Percentiles rank a stretch among this genome's conserved stretches.
phyloP scores from a whole-genome alignment of 257 asterid species.

The Solanum chmielewskii region DNA sequence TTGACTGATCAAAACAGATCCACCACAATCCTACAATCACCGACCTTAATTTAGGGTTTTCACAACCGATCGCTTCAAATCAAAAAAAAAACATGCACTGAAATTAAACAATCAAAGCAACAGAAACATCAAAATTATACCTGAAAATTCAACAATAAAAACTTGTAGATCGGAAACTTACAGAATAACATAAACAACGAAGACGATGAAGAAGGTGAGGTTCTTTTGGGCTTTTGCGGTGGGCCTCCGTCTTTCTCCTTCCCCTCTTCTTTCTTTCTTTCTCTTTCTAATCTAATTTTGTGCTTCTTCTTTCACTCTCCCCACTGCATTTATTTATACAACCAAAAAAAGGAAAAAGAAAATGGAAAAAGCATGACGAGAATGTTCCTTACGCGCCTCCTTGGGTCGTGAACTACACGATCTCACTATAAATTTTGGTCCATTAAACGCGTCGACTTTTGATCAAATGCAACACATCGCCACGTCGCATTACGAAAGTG shows the following conservation, averaged over 20 bases:
- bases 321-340: background rate
- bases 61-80: background rate
- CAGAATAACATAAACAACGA: background rate
- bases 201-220: background rate
- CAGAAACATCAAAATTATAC: background rate
- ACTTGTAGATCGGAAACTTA: background rate
- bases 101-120: background rate
- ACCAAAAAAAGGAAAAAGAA: background rate
- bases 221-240: background rate
- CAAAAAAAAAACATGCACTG: background rate
- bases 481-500: background rate
- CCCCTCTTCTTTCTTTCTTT: background rate
- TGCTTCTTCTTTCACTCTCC: background rate
- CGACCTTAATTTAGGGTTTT: conserved; percentile 8
- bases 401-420: background rate
- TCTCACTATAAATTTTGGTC: background rate
- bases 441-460: background rate
- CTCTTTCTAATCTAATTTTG: background rate
- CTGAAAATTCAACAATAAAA: background rate
- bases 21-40: background rate
- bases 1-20: conserved; percentile 16
- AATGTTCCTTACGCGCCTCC: background rate
- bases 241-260: background rate
- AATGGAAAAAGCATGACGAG: background rate
- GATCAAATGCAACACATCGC: background rate